Conservation (phyloP, 1,284 basidiomycete genomes). For the Neolentinus lepideus region DNA sequence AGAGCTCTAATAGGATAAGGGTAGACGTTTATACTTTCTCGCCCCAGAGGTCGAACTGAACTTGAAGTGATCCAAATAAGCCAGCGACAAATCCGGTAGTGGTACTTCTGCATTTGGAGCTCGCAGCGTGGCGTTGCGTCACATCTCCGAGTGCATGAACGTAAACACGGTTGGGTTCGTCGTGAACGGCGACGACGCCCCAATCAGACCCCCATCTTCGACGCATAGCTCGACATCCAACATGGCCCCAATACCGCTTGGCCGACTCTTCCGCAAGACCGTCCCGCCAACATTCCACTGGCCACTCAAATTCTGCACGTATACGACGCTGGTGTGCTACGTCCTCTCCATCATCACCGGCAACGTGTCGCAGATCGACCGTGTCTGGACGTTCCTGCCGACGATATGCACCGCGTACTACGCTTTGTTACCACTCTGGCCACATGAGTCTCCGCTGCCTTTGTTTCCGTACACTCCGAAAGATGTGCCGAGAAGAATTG, state of each 20-base stretch:
- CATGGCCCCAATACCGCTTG: not conserved
- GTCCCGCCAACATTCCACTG: constrained; percentile 37
- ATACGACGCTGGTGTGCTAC: constrained; percentile 40
- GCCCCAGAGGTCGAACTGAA: too few relatives aligned
- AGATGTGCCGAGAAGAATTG: constrained; percentile 32
- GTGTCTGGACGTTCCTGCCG: constrained; percentile 60
- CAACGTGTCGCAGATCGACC: constrained; percentile 84
- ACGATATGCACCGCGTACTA: constrained; percentile 74
- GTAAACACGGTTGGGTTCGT: too few relatives aligned
- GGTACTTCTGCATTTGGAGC: too few relatives aligned
- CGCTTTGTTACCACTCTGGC: constrained; percentile 64
- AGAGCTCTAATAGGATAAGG: too few relatives aligned
- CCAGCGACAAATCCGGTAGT: too few relatives aligned
- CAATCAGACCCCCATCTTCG: too few relatives aligned
- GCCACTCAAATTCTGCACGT: constrained; percentile 57
- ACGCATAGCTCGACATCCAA: not conserved
- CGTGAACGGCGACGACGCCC: too few relatives aligned
- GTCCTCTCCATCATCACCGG: constrained; percentile 58
- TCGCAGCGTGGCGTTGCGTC: too few relatives aligned
- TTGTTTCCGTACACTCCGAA: constrained; percentile 53
- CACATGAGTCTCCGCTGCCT: constrained; percentile 32
- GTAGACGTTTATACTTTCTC: too few relatives aligned
- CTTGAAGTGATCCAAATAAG: too few relatives aligned
- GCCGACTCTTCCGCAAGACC: not conserved
- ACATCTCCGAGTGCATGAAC: too few relatives aligned